These are phyloP conservation scores for Rhodotorula mucilaginosa DNA, from an alignment of 1,284 basidiomycete species.

Conservation along the genomic window DNA sequence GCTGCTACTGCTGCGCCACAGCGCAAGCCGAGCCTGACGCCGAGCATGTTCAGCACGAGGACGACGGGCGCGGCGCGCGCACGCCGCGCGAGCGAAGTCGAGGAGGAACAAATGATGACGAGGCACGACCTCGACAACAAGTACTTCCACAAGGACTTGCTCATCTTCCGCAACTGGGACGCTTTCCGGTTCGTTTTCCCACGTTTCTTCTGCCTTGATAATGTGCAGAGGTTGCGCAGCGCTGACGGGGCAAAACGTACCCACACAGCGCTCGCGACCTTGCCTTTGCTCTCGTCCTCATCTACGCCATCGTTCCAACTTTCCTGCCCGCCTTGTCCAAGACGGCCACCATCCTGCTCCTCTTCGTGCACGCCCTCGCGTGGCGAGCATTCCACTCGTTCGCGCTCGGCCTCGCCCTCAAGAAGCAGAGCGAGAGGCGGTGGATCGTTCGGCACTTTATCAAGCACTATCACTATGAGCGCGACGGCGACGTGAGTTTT, in stretches of 20 bases:
- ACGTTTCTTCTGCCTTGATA: background rate
- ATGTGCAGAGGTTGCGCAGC: background rate
- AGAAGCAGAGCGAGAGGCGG: constrained; percentile 78
- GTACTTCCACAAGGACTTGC: constrained; percentile 85
- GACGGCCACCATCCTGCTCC: constrained; percentile 55
- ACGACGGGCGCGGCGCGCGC: background rate
- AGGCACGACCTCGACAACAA: constrained; percentile 86
- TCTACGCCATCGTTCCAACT: constrained; percentile 49
- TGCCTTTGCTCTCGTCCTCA: constrained; percentile 54
- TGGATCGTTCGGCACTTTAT: constrained; percentile 91
- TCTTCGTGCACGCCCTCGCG: constrained; percentile 75
- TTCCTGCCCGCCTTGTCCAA: constrained; percentile 39
- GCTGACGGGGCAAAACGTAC: background rate
- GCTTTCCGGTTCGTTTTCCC: constrained; percentile 64
- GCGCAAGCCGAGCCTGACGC: constrained; percentile 9
- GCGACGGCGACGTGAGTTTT: constrained; percentile 22
- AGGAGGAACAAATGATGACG: constrained; percentile 50
- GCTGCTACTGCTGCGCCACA: background rate
- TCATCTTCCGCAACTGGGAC: constrained; percentile 80
- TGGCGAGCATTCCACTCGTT: constrained; percentile 90
- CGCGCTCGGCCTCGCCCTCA: constrained; percentile 78
- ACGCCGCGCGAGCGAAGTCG: background rate
- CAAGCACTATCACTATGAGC: constrained; percentile 68
- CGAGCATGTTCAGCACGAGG: background rate
- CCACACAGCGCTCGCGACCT: constrained; percentile 55